Evolutionary conservation across 164 flowering plant genomes (phyloP).

Genomic region (Piper longum): DNA sequence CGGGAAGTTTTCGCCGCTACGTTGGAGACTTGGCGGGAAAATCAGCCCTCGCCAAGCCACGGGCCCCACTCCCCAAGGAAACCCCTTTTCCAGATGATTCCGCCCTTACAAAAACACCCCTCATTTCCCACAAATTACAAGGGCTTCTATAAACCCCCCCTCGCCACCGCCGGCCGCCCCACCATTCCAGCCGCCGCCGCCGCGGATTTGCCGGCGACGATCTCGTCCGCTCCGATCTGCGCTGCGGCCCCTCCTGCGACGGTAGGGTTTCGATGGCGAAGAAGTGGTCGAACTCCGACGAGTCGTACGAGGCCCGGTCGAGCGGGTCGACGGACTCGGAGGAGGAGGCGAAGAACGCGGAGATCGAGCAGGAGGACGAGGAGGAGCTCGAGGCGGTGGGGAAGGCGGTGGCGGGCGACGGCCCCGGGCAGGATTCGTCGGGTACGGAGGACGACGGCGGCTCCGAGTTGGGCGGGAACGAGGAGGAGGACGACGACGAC

Average conservation of each 20-base stretch:
- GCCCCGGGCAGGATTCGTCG: slow-evolving; percentile 16
- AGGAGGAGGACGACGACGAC: slow-evolving; percentile 32
- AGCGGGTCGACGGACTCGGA: slow-evolving; percentile 36
- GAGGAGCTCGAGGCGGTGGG: slow-evolving; percentile 86
- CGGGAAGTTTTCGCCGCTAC: background rate
- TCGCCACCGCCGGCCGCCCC: background rate
- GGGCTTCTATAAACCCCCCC: background rate
- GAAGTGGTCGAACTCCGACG: slow-evolving; percentile 19
- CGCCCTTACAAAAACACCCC: too few relatives aligned
- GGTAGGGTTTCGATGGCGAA: slow-evolving; percentile 29
- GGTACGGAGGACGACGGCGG: slow-evolving; percentile 11
- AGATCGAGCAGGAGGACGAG: slow-evolving; percentile 50
- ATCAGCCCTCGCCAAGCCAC: background rate
- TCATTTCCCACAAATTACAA: too few relatives aligned
- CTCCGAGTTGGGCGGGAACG: slow-evolving; percentile 16
- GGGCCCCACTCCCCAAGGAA: background rate
- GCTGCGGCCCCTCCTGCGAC: too few relatives aligned
- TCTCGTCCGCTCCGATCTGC: too few relatives aligned
- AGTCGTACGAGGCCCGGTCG: slow-evolving; percentile 41
- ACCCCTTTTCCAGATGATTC: too few relatives aligned
- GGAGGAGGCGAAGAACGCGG: slow-evolving; percentile 43
- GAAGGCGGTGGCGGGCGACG: slow-evolving; percentile 44
- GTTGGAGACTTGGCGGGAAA: background rate
- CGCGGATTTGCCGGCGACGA: too few relatives aligned
- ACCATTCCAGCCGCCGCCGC: background rate